Conservation (phyloP, 2,329 filamentous ascomycete species). For the Colletotrichum destructivum region DNA sequence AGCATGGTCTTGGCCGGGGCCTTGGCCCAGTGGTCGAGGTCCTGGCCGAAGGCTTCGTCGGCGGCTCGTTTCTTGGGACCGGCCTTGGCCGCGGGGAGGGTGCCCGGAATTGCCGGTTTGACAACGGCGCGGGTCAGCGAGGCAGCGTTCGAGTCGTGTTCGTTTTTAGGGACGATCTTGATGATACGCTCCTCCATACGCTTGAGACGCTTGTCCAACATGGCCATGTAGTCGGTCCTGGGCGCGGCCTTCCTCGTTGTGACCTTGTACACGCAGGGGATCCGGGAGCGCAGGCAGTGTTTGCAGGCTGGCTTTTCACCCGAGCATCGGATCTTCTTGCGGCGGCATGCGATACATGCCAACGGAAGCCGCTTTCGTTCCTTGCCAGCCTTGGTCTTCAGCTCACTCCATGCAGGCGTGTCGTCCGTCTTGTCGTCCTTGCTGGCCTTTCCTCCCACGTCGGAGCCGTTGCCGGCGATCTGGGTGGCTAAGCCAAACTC, state of each 20-base stretch:
- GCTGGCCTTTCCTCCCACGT: slow-evolving; percentile 66
- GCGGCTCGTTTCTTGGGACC: slow-evolving; percentile 83
- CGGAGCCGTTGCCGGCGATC: slow-evolving; percentile 66
- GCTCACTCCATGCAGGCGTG: slow-evolving; percentile 81
- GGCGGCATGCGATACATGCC: slow-evolving; percentile 93
- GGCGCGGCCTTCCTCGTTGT: slow-evolving; percentile 95
- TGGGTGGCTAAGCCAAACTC: slow-evolving; percentile 70
- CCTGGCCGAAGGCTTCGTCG: slow-evolving; percentile 88
- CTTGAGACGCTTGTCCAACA: slow-evolving; percentile 96
- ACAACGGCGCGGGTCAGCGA: slow-evolving; percentile 85
- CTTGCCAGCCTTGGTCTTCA: slow-evolving; percentile 94
- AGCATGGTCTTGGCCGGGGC: slow-evolving; percentile 66
- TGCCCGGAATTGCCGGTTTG: slow-evolving; percentile 79
- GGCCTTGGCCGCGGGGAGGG: slow-evolving; percentile 66
- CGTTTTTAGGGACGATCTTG: slow-evolving; percentile 91
- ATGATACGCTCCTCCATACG: slow-evolving; percentile 98
- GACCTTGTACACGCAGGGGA: slow-evolving; percentile 98
- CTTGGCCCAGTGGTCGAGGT: slow-evolving; percentile 86
- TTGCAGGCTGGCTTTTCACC: slow-evolving; percentile 98
- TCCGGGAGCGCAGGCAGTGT: slow-evolving; percentile 91
- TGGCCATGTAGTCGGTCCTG: slow-evolving; percentile 98
- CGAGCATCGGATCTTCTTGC: slow-evolving; percentile 98
- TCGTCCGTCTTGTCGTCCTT: slow-evolving; percentile 73
- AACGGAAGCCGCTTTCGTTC: slow-evolving; percentile 93
- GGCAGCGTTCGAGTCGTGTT: slow-evolving; percentile 75